A percentile compares a stretch with the other conserved stretches of the same genome.
Evolutionary conservation across 1,284 basidiomycete species (phyloP).

Genomic region (Cryptococcus hybrid): DNA sequence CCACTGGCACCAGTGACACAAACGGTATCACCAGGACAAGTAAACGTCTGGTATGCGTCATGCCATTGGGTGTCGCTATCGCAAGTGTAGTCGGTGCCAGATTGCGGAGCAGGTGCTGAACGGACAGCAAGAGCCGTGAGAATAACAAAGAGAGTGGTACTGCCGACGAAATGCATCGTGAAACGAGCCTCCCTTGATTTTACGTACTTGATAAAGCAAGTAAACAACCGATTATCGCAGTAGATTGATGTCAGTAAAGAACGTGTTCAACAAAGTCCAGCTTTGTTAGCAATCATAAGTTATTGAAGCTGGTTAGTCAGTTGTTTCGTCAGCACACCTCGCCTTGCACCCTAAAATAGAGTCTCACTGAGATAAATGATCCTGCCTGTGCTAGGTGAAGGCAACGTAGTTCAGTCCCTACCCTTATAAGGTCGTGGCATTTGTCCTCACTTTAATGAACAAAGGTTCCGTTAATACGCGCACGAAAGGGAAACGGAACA

Average conservation of each 20-base stretch:
- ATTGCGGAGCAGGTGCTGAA: slow-evolving; percentile 1
- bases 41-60: neutral
- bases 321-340: too few relatives aligned
- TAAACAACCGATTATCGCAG: too few relatives aligned
- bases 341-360: too few relatives aligned
- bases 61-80: slow-evolving; percentile 5
- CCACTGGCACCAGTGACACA: slow-evolving; percentile 6
- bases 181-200: too few relatives aligned
- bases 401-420: too few relatives aligned
- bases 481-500: neutral
- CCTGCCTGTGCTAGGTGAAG: too few relatives aligned
- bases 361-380: too few relatives aligned
- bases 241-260: slow-evolving; percentile 1
- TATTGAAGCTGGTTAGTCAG: too few relatives aligned
- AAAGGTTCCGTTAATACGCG: too few relatives aligned
- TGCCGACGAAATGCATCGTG: neutral
- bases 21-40: slow-evolving; percentile 9
- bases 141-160: slow-evolving; percentile 2
- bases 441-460: too few relatives aligned
- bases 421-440: too few relatives aligned
- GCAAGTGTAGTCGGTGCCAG: slow-evolving; percentile 5
- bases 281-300: neutral
- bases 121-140: neutral
- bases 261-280: slow-evolving; percentile 5
- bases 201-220: too few relatives aligned